phyloP scores from a whole-genome alignment of 1,284 basidiomycete species.

The Entoloma clypeatum region DNA sequence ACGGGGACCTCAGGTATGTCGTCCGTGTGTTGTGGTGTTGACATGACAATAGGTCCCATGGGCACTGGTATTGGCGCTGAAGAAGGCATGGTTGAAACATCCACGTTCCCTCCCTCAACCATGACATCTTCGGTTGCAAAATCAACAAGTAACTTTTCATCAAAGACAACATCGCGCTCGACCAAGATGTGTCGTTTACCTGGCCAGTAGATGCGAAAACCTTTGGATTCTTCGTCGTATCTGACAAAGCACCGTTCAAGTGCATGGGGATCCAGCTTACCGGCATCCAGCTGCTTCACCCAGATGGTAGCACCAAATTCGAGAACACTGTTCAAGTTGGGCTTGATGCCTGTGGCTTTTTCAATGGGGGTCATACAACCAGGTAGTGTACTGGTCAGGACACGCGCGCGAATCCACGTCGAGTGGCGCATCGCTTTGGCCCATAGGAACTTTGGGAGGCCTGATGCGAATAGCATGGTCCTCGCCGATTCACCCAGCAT shows the following conservation, averaged over 20 bases:
- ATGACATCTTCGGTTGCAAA: slow-evolving; percentile 15
- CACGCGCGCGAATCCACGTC: slow-evolving; percentile 31
- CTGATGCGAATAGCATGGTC: slow-evolving; percentile 23
- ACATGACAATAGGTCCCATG: no score
- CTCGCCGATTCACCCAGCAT: slow-evolving; percentile 24
- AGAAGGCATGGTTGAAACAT: no score
- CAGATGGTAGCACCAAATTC: slow-evolving; percentile 23
- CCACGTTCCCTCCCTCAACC: slow-evolving; percentile 30
- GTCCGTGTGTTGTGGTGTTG: no score
- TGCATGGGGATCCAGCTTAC: slow-evolving; percentile 28
- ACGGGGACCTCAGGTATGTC: no score
- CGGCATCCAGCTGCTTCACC: slow-evolving; percentile 17
- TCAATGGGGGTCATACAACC: slow-evolving; percentile 28
- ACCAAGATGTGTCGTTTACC: slow-evolving; percentile 24
- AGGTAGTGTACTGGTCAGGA: slow-evolving; percentile 24
- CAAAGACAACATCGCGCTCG: slow-evolving; percentile 31
- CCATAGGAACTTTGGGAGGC: slow-evolving; percentile 30
- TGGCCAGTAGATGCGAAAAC: slow-evolving; percentile 33
- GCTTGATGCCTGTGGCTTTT: slow-evolving; percentile 21
- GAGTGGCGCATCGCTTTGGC: slow-evolving; percentile 27
- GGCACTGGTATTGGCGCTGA: no score
- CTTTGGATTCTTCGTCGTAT: slow-evolving; percentile 27
- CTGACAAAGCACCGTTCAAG: slow-evolving; percentile 30
- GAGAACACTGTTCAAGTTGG: slow-evolving; percentile 24
- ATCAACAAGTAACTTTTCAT: slow-evolving; percentile 16